Evolutionary conservation across 495 filamentous ascomycete species (phyloP).

Genomic region (Penicillium salamii): DNA sequence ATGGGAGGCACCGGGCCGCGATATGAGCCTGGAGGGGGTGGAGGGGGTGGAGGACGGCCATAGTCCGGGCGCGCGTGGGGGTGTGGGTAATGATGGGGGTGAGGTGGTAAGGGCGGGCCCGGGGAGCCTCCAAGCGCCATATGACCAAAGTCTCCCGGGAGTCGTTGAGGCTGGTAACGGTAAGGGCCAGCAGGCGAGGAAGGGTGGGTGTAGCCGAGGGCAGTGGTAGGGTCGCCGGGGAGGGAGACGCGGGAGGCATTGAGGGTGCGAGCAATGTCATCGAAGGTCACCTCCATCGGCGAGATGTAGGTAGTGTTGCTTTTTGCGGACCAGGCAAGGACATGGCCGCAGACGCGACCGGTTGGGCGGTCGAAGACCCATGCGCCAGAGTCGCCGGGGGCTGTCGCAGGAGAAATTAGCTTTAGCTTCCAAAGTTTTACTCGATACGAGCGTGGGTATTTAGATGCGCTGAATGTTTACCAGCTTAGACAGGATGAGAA

Average conservation of each 20-base stretch:
- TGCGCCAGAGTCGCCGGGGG: constrained; percentile 87
- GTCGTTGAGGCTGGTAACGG: constrained; percentile 27
- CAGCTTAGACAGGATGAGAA: constrained; percentile 13
- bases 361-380: constrained; percentile 84
- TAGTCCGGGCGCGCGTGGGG: constrained; percentile 6
- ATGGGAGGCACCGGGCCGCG: constrained; percentile 23
- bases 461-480: constrained; percentile 16
- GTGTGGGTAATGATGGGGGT: constrained; percentile 12
- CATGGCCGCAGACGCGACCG: constrained; percentile 83
- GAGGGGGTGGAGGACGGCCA: constrained; percentile 15
- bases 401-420: constrained; percentile 33
- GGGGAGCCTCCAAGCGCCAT: constrained; percentile 7
- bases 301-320: constrained; percentile 82
- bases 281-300: constrained; percentile 86
- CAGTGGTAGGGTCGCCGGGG: constrained; percentile 32
- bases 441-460: constrained; percentile 14
- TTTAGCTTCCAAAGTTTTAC: constrained; percentile 26
- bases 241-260: constrained; percentile 42
- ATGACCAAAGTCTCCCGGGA: constrained; percentile 35
- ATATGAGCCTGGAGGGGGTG: constrained; percentile 21
- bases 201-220: constrained; percentile 21
- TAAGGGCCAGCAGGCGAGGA: constrained; percentile 9
- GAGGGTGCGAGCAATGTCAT: constrained; percentile 78
- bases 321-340: constrained; percentile 78
- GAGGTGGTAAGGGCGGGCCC: constrained; percentile 10